phyloP scores from a whole-genome alignment of 2,329 filamentous ascomycete species.

The Elsinoe arachidis region DNA sequence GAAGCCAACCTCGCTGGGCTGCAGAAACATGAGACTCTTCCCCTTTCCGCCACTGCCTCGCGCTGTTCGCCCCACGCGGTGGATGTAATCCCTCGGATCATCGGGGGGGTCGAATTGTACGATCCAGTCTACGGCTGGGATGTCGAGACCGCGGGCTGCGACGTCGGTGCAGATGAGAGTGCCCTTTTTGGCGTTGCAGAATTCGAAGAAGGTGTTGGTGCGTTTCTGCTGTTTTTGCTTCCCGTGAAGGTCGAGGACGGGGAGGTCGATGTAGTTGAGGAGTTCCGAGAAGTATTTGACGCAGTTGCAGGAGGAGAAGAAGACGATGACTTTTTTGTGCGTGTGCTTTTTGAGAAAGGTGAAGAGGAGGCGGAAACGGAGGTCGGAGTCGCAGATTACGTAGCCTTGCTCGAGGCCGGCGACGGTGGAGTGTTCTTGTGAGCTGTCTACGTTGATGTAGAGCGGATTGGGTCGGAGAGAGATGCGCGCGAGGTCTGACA shows the following conservation, averaged over 20 bases:
- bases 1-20: slow-evolving; percentile 88
- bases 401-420: slow-evolving; percentile 94
- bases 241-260: slow-evolving; percentile 76
- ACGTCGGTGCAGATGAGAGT: slow-evolving; percentile 95
- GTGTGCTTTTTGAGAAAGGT: slow-evolving; percentile 86
- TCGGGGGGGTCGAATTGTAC: slow-evolving; percentile 76
- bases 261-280: slow-evolving; percentile 94
- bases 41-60: slow-evolving; percentile 76
- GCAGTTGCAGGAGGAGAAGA: slow-evolving; percentile 72
- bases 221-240: slow-evolving; percentile 99
- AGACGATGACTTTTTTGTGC: slow-evolving; percentile 97
- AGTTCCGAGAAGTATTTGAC: slow-evolving; percentile 95
- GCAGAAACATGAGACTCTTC: slow-evolving; percentile 83
- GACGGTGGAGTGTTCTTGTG: slow-evolving; percentile 83
- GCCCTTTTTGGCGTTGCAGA: slow-evolving; percentile 74
- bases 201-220: slow-evolving; percentile 98
- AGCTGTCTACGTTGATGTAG: slow-evolving; percentile 93
- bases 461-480: slow-evolving; percentile 83
- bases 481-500: slow-evolving; percentile 91
- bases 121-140: slow-evolving; percentile 92
- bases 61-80: slow-evolving; percentile 91
- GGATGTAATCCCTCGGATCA: slow-evolving; percentile 67
- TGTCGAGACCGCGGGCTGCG: slow-evolving; percentile 88
- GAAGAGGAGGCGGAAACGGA: slow-evolving; percentile 87
- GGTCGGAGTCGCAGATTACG: slow-evolving; percentile 85